phyloP scores from a whole-genome alignment of 2,329 filamentous ascomycete species.

The Colletotrichum orchidophilum region DNA sequence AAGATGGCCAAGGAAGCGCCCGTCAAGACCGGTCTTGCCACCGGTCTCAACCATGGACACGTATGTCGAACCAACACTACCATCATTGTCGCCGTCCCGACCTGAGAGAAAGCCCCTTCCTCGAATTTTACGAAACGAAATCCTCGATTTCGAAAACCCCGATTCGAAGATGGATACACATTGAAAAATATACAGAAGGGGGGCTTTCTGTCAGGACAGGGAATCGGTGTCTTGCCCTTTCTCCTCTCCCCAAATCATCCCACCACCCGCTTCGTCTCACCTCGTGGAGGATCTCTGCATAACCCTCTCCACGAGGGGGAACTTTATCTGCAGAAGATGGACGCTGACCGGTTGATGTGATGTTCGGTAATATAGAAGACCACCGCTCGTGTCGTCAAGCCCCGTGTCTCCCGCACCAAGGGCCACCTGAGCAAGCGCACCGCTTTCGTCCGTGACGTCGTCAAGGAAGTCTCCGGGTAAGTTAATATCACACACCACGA shows the following conservation, averaged over 20 bases:
- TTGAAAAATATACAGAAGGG: background rate
- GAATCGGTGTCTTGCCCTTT: background rate
- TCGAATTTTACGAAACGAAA: background rate
- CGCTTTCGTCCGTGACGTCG: slow-evolving; percentile 94
- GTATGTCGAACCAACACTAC: slow-evolving; percentile 58
- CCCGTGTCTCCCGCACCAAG: slow-evolving; percentile 86
- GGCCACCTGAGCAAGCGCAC: slow-evolving; percentile 97
- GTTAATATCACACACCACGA: slow-evolving; percentile 45
- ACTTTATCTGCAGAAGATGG: slow-evolving; percentile 64
- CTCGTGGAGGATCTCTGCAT: slow-evolving; percentile 78
- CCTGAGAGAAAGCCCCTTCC: slow-evolving; percentile 9
- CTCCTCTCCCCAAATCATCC: background rate
- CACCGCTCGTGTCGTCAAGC: slow-evolving; percentile 80
- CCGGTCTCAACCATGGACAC: slow-evolving; percentile 72
- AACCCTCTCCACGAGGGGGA: slow-evolving; percentile 41
- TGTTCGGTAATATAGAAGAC: slow-evolving; percentile 74
- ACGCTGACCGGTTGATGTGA: slow-evolving; percentile 62
- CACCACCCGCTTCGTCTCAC: slow-evolving; percentile 62
- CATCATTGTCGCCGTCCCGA: background rate
- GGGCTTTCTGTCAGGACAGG: background rate
- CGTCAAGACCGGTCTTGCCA: slow-evolving; percentile 66
- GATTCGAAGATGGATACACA: background rate
- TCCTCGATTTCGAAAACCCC: background rate
- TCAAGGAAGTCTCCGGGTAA: slow-evolving; percentile 97
- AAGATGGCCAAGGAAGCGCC: slow-evolving; percentile 69